Evolutionary conservation across 305 asterid genomes (phyloP), one percentile per base, ranked within the genome.

Genomic region (Plantago coronopus): DNA sequence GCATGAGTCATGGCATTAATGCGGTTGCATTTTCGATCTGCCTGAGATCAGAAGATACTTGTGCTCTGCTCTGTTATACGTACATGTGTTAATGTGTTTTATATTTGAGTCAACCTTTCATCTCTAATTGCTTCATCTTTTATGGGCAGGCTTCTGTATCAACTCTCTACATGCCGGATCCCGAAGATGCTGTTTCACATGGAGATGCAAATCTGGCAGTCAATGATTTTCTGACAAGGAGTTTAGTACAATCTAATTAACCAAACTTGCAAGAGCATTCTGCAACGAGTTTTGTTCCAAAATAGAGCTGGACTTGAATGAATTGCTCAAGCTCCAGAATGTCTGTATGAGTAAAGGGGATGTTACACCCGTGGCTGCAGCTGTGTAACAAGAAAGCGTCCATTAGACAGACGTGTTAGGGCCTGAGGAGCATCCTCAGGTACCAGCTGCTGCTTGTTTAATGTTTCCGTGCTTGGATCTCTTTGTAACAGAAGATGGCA

Each of bases 171-270:
- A 87, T 93, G 95, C 97, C 99, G 5, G 99, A 89, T 55, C 97
- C 97, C 50, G 99, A 93, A 66, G 99, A 93, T 65, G 99, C 97
- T 9, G 97, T 93, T 20, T 64, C 97, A 10, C 99, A 94, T 62
- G 99, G 99, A 62, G 99, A 94, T 79, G 85, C 97, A 56, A 83
- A 62, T 70, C 97, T 94, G 27, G 99, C 96, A 18, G 97, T 87
- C 37, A 76, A 85, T 59, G 95, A 94, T 75, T 94, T 94, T 67
- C 74, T 83, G 70, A 80, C 99, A 3, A 83, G 91, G 71, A 78
- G 76, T 79, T 77, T 81, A 64, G 74, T 74, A 11, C 75, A 71
- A 69, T 51, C 22, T 9, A 19, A 49, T 40, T 54, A 31, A 37
- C 65, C 58, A 23, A 44, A 16, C 49, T 45, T 38, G 22, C 12